Base-by-base conservation (phyloP, 352 stramenopile species). In the Aphanomyces astaci region DNA sequence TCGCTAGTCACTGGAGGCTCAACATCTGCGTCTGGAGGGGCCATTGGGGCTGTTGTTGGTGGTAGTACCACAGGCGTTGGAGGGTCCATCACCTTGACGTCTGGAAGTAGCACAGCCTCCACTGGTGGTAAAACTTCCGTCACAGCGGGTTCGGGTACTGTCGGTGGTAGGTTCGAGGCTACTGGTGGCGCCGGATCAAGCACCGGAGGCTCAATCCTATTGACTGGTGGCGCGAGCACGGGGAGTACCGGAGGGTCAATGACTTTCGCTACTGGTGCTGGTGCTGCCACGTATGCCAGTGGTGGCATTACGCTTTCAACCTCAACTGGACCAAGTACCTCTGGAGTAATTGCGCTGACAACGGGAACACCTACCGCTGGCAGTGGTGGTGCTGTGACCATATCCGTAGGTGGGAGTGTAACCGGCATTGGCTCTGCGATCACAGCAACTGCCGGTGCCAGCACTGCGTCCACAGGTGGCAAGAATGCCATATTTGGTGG, bases 391-490 rank as follows among this genome's bases (percentile, higher is more conserved):
- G 75, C 75, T 0, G 78, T 96, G 25, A 39, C 63, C 11, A 51
- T 97, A 52, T 39, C 62, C 28, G 82, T 85, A 54, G 87, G 89
- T 39, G 59, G 63, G 43, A 81, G 78, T 56, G 78, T 88, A 51
- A 77, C 78, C 27, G 81, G 81, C 45, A 71, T 79, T 63, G 87
- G 87, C 39, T 84, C 82, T 22, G 70, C 86, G 33, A 32, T 95
- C 13, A 66, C 70, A 24, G n/a, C 95, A 7, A 71, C 66, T 31
- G 87, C 87, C 54, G 89, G 89, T 1, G 78, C 77, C 43, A 83
- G 82, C 17, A 77, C 82, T 32, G 76, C 77, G 11, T 80, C 75
- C 54, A 62, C 72, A 19, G 82, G 84, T 67, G 84, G 84, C 0
- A 82, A 78, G 32, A 77, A 86, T 5, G 64, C 43, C 7, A 22